phyloP scores from a whole-genome alignment of 1,139 yeast genomes.

The Suhomyces bokatorum region DNA sequence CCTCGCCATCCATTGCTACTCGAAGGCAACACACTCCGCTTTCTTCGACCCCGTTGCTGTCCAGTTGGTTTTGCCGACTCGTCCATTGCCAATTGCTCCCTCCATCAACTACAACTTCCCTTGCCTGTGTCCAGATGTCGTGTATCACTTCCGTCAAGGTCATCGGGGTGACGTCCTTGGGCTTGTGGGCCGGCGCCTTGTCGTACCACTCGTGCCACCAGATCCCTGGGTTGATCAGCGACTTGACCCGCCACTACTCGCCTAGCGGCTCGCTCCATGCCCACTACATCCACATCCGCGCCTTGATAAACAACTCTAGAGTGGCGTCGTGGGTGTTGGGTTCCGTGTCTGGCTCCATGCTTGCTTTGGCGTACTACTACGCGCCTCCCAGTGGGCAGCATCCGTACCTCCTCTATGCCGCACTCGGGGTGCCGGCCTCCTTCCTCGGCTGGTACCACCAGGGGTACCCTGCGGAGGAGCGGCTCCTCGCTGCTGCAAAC shows the following conservation, averaged over 20 bases:
- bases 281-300: conserved; percentile 10
- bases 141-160: conserved; percentile 53
- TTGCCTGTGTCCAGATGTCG: no score
- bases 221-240: conserved; percentile 39
- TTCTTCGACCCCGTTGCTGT: background rate
- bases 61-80: no score
- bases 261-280: conserved; percentile 6
- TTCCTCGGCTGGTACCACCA: conserved; percentile 16
- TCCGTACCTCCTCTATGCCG: conserved; percentile 58
- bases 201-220: conserved; percentile 35
- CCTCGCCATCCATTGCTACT: background rate
- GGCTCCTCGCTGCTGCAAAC: conserved; percentile 8
- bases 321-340: conserved; percentile 35
- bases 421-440: conserved; percentile 45
- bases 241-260: conserved; percentile 20
- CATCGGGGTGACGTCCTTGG: conserved; percentile 54
- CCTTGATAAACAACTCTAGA: conserved; percentile 23
- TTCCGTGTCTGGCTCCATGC: conserved; percentile 38
- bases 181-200: conserved; percentile 47
- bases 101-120: no score
- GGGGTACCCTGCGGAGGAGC: conserved; percentile 12
- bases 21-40: conserved; percentile 1
- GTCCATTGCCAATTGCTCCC: background rate
- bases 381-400: conserved; percentile 50
- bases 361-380: conserved; percentile 42